Conservation (phyloP, 2,329 filamentous ascomycete genomes). For the Pyrenophora seminiperda region DNA sequence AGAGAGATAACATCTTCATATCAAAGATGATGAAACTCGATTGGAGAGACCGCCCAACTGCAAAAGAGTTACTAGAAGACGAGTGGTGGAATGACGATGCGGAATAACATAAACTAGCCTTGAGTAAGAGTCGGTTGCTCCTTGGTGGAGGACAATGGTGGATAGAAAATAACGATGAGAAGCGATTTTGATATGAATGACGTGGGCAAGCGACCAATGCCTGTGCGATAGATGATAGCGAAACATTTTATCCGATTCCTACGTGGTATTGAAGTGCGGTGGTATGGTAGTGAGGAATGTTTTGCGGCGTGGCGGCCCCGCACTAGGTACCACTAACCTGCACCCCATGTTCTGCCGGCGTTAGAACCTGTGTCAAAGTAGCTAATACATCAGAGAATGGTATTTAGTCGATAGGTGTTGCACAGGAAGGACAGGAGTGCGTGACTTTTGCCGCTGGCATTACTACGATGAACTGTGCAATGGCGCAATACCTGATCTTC, state of each 20-base stretch:
- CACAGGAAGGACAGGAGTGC: slow-evolving; percentile 16
- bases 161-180: too few relatives aligned
- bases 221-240: too few relatives aligned
- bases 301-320: too few relatives aligned
- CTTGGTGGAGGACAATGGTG: not conserved
- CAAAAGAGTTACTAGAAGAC: slow-evolving; percentile 46
- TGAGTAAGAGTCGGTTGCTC: slow-evolving; percentile 1
- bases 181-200: not conserved
- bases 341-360: too few relatives aligned
- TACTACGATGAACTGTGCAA: slow-evolving; percentile 9
- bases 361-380: slow-evolving; percentile 6
- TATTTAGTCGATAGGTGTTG: not conserved
- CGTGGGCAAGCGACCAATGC: too few relatives aligned
- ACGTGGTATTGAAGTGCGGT: too few relatives aligned
- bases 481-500: slow-evolving; percentile 19
- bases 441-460: slow-evolving; percentile 16
- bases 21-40: slow-evolving; percentile 53
- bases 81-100: slow-evolving; percentile 41
- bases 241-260: too few relatives aligned
- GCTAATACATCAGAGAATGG: slow-evolving; percentile 9
- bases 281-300: too few relatives aligned
- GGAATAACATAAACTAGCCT: not conserved
- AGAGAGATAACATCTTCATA: slow-evolving; percentile 41
- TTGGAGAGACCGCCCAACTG: slow-evolving; percentile 50
- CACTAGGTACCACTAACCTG: too few relatives aligned